Evolutionary conservation across 202 grass and related monocot genomes (phyloP), one percentile per base, ranked within the genome.

Genomic region (Schoenoplectus triqueter): DNA sequence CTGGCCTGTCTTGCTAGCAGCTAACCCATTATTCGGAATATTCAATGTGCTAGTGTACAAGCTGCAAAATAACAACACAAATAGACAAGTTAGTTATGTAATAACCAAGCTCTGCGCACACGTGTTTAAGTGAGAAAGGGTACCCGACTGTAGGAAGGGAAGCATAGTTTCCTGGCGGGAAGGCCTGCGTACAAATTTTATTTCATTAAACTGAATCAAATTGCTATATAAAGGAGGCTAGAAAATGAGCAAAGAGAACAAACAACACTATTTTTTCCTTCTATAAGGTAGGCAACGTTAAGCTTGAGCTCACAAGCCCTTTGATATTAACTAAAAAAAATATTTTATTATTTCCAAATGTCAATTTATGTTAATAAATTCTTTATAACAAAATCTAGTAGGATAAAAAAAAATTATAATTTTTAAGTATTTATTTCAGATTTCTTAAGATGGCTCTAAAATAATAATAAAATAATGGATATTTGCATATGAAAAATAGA

Each of bases 1-100:
- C 22, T 76, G 91, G 80, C 84, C 89, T 69, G 78, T 82, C 90
- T 73, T 78, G 70, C 71, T 17, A 17, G 74, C 19, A 5, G 49
- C 42, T 59, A 64, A 69, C 65, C 85, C 91, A 31, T 90, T 97
- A 56, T 83, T 69, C 79, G 90, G 86, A 60, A 69, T 79, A 51
- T 87, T 68, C 66, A 89, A 76, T 48, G 80, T 76, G n/a, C 47
- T 79, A 64, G 15, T 85, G 83, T 92, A 88, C 84, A 85, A 14
- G 5, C 94, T 94, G 21, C 81, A 51, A 59, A 83, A 31, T 41
- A 55, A 66, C 48, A 44, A 66, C 3, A 83, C 13, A 59, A 60
- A 78, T 42, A 60, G 7, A 61, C 21, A 61, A 61, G 51, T 78
- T 41, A 60, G 3, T 78, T 10, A 60, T 55, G 56, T 60, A 14